These are phyloP conservation scores for Hypoxylon sp. DNA, from an alignment of 2,329 filamentous ascomycete species.

Conservation along the genomic window DNA sequence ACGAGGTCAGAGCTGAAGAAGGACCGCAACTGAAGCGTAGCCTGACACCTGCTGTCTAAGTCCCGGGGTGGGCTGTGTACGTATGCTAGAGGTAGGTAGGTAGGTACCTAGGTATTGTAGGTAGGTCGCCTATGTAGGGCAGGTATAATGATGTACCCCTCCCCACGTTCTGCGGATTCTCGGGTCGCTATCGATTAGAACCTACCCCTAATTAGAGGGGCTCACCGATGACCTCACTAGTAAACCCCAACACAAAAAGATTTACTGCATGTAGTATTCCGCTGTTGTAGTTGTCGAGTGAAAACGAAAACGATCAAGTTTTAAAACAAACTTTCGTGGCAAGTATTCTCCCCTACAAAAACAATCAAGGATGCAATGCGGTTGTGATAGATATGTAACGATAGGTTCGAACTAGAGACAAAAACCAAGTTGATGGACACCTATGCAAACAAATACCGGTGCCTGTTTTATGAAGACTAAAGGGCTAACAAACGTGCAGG, in stretches of 20 bases:
- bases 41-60: slow-evolving; percentile 1
- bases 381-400: not conserved
- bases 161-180: slow-evolving; percentile 36
- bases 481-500: slow-evolving; percentile 7
- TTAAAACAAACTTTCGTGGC: not conserved
- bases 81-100: slow-evolving; percentile 3
- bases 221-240: slow-evolving; percentile 42
- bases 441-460: slow-evolving; percentile 9
- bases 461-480: slow-evolving; percentile 20
- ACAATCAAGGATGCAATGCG: not conserved
- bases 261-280: slow-evolving; percentile 10
- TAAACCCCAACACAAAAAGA: slow-evolving; percentile 23
- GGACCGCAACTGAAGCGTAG: slow-evolving; percentile 24
- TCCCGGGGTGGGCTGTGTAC: not conserved
- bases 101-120: too few relatives aligned
- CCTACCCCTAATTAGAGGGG: slow-evolving; percentile 35
- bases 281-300: not conserved
- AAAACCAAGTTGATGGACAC: not conserved
- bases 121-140: not conserved
- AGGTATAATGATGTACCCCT: slow-evolving; percentile 37
- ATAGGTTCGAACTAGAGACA: not conserved
- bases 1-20: slow-evolving; percentile 18
- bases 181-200: slow-evolving; percentile 44
- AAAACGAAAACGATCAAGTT: not conserved
- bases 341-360: not conserved